Evolutionary conservation across 306 rosid species (phyloP).

Genomic region (Trifolium repens): DNA sequence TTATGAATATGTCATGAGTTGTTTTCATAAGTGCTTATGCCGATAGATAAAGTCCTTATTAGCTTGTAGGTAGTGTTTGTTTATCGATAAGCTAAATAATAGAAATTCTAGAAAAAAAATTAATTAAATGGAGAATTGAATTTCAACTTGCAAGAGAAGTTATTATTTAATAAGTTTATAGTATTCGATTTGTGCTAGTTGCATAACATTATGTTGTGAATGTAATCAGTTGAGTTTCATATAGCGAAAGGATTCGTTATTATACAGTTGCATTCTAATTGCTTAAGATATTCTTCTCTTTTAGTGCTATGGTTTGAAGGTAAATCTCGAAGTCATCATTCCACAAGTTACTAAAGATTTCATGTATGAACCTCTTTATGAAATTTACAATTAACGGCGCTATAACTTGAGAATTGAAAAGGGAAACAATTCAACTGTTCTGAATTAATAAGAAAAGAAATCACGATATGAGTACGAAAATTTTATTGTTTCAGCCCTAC

Average conservation of each 20-base stretch:
- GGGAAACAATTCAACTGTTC: background rate
- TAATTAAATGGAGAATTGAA: background rate
- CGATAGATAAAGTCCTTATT: background rate
- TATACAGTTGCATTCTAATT: too few species aligned
- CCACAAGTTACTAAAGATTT: too few species aligned
- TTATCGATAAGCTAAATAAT: background rate
- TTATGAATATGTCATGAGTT: too few species aligned
- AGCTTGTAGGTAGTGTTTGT: background rate
- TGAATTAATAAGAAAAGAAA: too few species aligned
- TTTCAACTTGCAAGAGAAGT: background rate
- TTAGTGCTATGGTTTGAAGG: too few species aligned
- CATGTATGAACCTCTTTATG: background rate
- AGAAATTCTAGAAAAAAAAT: background rate
- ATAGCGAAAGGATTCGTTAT: background rate
- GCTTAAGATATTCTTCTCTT: too few species aligned
- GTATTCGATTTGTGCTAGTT: background rate
- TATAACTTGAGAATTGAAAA: background rate
- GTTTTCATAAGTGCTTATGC: too few species aligned
- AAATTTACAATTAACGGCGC: background rate
- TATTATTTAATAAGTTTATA: background rate
- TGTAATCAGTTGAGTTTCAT: constrained; percentile 7
- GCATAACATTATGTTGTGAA: background rate
- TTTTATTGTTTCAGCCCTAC: too few species aligned
- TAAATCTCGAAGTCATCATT: too few species aligned
- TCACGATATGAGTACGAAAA: too few species aligned